Base-by-base conservation (phyloP, 805 yeast genomes). In the Ogataea paraovalis region DNA sequence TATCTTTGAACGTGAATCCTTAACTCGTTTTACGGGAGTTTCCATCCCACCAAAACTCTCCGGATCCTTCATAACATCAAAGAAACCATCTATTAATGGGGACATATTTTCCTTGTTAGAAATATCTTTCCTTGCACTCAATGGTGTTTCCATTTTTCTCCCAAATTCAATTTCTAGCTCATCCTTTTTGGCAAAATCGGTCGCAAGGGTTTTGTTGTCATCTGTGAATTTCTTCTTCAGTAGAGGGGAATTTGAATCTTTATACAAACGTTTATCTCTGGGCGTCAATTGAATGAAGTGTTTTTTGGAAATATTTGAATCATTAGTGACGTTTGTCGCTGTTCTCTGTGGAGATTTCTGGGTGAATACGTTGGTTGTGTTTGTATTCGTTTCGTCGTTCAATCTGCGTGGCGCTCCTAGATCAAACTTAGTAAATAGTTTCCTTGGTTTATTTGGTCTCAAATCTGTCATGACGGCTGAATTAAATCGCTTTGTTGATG, bases 321-420 rank as follows among this genome's bases (percentile, higher is more conserved):
- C 28, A 20, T 44, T 28, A 1, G 20, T 30, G 18, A 43, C 25
- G 14, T 46, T 49, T 16, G 52, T 53, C n/a, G 54, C 32, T 5
- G 50, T 55, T 41, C 43, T 23, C 32, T 55, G 50, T 12, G 56
- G 47, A 30, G 42, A 43, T 41, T 32, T 46, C 7, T 38, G 30
- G 4, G 56, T 49, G 44, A 53, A 53, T 20, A 52, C 43, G 34
- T 54, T 39, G 3, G 30, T 39, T 14, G 41, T 23, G 19, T 18
- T 34, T 34, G 38, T 16, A 16, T 16, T 6, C 9, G 38, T 12
- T 34, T 34, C 38, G 20, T 59, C 69, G 38, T 71, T 61, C 2
- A 75, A 68, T 42, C 83, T 59, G 52, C 75, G 70, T 1, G 82
- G 82, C 10, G 80, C 81, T 2, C 83, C 83, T 36, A 78, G 39